Evolutionary conservation across 345 rosid genomes (phyloP).

Genomic region (Eucalyptus sideroxylon): DNA sequence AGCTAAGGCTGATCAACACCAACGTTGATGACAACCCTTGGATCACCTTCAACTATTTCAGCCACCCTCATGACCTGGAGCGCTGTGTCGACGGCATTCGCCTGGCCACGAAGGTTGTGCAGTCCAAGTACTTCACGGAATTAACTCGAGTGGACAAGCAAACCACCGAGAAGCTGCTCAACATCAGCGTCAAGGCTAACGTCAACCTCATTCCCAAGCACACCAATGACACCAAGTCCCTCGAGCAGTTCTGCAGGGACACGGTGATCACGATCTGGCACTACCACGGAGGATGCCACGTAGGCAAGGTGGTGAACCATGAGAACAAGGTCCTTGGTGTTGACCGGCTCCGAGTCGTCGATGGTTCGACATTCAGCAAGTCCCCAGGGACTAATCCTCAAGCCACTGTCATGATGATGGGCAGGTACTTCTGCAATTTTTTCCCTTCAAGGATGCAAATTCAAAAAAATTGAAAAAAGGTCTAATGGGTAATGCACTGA

Average conservation of each 20-base stretch:
- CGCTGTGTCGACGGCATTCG: slow-evolving; percentile 74
- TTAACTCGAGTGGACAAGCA: slow-evolving; percentile 36
- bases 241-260: slow-evolving; percentile 94
- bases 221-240: slow-evolving; percentile 64
- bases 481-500: background rate
- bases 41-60: slow-evolving; percentile 88
- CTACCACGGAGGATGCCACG: slow-evolving; percentile 90
- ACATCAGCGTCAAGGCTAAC: slow-evolving; percentile 59
- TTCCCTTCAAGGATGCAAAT: background rate
- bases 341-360: slow-evolving; percentile 59
- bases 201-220: slow-evolving; percentile 73
- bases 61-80: slow-evolving; percentile 53
- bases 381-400: slow-evolving; percentile 99
- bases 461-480: background rate
- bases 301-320: slow-evolving; percentile 62
- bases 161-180: slow-evolving; percentile 52
- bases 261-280: slow-evolving; percentile 97
- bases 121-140: slow-evolving; percentile 51
- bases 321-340: slow-evolving; percentile 57
- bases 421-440: slow-evolving; percentile 39
- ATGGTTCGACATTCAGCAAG: slow-evolving; percentile 64
- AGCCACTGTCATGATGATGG: slow-evolving; percentile 96
- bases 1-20: slow-evolving; percentile 52
- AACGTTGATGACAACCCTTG: slow-evolving; percentile 75
- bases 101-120: slow-evolving; percentile 43